A percentile compares a stretch with the other conserved stretches of the same genome.
Conservation (phyloP, 257 asterid species). For the Solanum corneliomulleri region DNA sequence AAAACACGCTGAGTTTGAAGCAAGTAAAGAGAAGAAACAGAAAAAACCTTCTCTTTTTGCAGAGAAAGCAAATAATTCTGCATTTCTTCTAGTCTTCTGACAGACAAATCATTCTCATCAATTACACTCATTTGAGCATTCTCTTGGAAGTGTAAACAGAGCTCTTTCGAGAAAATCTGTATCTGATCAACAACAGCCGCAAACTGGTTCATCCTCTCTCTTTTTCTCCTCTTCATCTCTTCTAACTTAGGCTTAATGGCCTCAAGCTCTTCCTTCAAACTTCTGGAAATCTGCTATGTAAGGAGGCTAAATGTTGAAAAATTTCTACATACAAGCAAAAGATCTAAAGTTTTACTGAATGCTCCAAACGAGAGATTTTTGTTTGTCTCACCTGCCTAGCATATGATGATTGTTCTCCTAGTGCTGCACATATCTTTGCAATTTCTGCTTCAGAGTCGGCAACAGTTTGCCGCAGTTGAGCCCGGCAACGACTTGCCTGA, state of each 20-base stretch:
- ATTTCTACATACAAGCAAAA: not conserved
- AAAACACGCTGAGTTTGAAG: not conserved
- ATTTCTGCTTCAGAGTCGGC: constrained; percentile 75
- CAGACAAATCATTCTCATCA: constrained; percentile 67
- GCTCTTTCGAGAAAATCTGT: constrained; percentile 42
- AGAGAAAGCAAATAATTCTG: constrained; percentile 34
- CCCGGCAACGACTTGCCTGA: constrained; percentile 53
- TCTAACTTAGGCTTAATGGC: constrained; percentile 54
- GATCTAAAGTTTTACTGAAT: not conserved
- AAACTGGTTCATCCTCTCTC: constrained; percentile 57
- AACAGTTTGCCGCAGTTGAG: constrained; percentile 65
- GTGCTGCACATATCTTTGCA: constrained; percentile 44
- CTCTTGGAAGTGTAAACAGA: constrained; percentile 27
- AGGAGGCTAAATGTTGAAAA: not conserved
- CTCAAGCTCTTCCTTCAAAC: constrained; percentile 57
- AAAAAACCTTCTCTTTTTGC: constrained; percentile 57
- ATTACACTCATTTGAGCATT: constrained; percentile 1
- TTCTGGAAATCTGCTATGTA: constrained; percentile 36
- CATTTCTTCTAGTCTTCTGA: constrained; percentile 55
- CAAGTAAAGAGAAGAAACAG: not conserved
- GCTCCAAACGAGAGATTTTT: not conserved
- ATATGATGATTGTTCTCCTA: constrained; percentile 53
- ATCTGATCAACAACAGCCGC: constrained; percentile 54
- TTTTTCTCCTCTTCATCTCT: constrained; percentile 44
- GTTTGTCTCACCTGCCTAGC: constrained; percentile 33